Base-by-base conservation (phyloP, 2,329 filamentous ascomycete genomes). In the Microcera coccophila region DNA sequence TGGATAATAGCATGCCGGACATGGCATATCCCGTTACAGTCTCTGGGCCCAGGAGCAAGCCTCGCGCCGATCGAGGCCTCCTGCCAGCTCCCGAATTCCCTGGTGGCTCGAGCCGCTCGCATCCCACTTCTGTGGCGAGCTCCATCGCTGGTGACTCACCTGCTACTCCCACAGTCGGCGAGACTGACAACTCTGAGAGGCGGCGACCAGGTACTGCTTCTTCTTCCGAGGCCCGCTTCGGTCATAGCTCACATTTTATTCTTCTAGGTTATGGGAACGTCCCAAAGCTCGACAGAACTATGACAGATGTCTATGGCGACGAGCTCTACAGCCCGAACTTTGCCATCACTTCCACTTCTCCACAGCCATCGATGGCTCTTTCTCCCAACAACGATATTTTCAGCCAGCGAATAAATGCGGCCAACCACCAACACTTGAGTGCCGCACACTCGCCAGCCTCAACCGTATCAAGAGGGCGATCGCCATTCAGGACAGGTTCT, bases 271-370 rank as follows among this genome's bases (percentile, higher is more conserved):
- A 70, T 52, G 65, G 71, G 48, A 71, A 73, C 29, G 71, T 82
- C 19, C 85, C 90, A 19, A 93, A 91, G 66, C 78, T 95, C 50
- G 84, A 90, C 54, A 78, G 89, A 43, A 93, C 90, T 1, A 88
- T 93, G 69, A 91, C 89, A 15, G 89, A 94, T 59, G 78, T 88
- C 38, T 91, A 87, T 59, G 78, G 81, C 57, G 90, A 95, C 62
- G 88, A 93, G 63, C 76, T 95, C 1, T 95, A 87, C 72, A 90
- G 84, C 55, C 84, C 85, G 1, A 77, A 74, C 54, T 81, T 82
- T 47, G 73, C 71, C 24, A 73, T 82, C 57, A 77, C 77, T 1
- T 75, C 79, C 1, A 69, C 79, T 4, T 69, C 79, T 3, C 73
- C 76, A 10, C 70, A 73, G 36, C 60, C 65, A 49, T 70, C 64